These are phyloP conservation scores for Candida nemodendra DNA, from an alignment of 805 yeast species.

Conservation along the genomic window DNA sequence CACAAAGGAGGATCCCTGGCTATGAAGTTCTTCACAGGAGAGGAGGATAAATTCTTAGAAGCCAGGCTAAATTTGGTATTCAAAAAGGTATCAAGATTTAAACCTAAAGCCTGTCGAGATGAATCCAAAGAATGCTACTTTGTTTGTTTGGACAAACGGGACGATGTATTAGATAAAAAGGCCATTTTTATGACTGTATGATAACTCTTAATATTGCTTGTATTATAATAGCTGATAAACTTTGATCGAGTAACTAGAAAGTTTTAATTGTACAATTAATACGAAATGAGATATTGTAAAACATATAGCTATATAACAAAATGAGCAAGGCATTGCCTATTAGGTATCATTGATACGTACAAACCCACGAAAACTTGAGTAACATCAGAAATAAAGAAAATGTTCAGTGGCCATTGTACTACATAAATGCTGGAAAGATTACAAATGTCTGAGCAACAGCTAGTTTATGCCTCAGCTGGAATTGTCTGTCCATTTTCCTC, in stretches of 20 bases:
- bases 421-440: no score
- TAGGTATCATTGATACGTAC: no score
- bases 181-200: slow-evolving; percentile 38
- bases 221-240: no score
- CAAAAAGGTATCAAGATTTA: slow-evolving; percentile 59
- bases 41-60: slow-evolving; percentile 69
- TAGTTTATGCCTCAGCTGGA: slow-evolving; percentile 12
- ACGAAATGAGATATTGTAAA: no score
- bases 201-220: no score
- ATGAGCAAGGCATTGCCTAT: no score
- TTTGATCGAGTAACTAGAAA: no score
- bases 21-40: slow-evolving; percentile 83
- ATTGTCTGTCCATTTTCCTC: slow-evolving; percentile 18
- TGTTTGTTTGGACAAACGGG: slow-evolving; percentile 56
- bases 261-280: neutral
- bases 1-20: slow-evolving; percentile 70
- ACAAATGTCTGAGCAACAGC: neutral
- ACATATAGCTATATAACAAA: no score
- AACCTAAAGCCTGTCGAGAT: slow-evolving; percentile 77
- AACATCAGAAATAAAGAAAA: no score
- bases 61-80: slow-evolving; percentile 57
- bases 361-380: no score
- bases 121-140: slow-evolving; percentile 85
- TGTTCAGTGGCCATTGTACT: no score
- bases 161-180: slow-evolving; percentile 39